These are phyloP conservation scores for Sugiyamaella xylanicola DNA, from an alignment of 1,139 yeast species.

Conservation along the genomic window DNA sequence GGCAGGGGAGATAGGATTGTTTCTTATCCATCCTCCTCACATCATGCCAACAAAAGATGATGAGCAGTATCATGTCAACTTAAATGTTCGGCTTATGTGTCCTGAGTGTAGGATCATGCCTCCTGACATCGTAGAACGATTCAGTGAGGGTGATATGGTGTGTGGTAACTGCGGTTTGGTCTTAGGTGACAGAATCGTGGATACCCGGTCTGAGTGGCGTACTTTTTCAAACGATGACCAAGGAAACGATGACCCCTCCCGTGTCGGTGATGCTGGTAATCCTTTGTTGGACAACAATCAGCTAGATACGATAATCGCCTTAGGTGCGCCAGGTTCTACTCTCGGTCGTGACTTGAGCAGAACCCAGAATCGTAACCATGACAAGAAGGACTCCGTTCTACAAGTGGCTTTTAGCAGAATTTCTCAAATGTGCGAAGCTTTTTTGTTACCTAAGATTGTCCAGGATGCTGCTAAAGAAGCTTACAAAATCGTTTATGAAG, in stretches of 20 bases:
- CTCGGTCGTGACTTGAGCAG: constrained; percentile 85
- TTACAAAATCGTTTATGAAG: constrained; percentile 88
- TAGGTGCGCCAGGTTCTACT: constrained; percentile 64
- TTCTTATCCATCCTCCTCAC: constrained; percentile 5
- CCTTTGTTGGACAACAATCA: constrained; percentile 91
- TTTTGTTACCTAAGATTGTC: constrained; percentile 88
- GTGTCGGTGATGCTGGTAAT: constrained; percentile 99
- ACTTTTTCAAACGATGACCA: constrained; percentile 94
- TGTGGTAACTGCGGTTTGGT: constrained; percentile 97
- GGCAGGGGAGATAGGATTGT: background rate
- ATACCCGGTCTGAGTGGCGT: constrained; percentile 98
- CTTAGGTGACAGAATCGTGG: constrained; percentile 87
- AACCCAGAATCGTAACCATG: constrained; percentile 85
- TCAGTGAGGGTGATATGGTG: constrained; percentile 96
- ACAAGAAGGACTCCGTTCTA: constrained; percentile 82
- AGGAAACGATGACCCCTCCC: constrained; percentile 97
- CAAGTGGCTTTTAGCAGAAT: constrained; percentile 90
- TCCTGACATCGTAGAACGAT: constrained; percentile 92
- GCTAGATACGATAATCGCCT: constrained; percentile 88
- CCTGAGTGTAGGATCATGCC: constrained; percentile 97
- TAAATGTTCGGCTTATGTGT: constrained; percentile 87
- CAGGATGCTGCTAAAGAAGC: constrained; percentile 98
- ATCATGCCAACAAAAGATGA: constrained; percentile 23
- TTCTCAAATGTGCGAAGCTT: constrained; percentile 96
- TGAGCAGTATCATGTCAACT: constrained; percentile 47